These are phyloP conservation scores for Nothomitra cinnamomea DNA, from an alignment of 2,329 filamentous ascomycete genomes.

Conservation along the genomic window DNA sequence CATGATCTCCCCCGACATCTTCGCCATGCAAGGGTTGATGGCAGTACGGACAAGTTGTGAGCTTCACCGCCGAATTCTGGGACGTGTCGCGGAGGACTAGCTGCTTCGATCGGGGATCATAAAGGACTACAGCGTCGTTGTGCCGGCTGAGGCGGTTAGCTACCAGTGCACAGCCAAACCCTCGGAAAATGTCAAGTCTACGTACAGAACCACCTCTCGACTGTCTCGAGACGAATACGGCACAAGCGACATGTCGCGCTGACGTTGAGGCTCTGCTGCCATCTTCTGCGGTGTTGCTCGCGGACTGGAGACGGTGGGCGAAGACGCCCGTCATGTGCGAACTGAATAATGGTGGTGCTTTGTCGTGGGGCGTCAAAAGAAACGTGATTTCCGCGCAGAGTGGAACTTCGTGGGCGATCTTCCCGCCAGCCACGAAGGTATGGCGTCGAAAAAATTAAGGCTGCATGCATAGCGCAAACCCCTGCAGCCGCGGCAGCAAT, in stretches of 20 bases:
- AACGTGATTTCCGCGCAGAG: not conserved
- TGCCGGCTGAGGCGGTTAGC: slow-evolving; percentile 47
- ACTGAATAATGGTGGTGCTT: not conserved
- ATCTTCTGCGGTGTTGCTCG: not conserved
- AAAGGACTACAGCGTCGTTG: slow-evolving; percentile 80
- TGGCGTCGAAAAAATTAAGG: not conserved
- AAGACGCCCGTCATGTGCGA: slow-evolving; percentile 1
- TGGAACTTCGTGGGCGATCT: slow-evolving; percentile 1
- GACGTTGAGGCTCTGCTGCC: not conserved
- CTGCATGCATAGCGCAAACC: not conserved
- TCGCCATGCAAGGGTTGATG: slow-evolving; percentile 49
- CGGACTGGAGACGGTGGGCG: slow-evolving; percentile 1
- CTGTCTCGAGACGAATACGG: slow-evolving; percentile 7
- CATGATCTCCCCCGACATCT: slow-evolving; percentile 13
- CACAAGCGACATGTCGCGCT: slow-evolving; percentile 6
- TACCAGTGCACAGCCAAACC: not conserved
- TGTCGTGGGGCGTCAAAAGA: not conserved
- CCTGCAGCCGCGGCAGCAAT: not conserved
- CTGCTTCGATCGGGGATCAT: slow-evolving; percentile 68
- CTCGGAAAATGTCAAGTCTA: not conserved
- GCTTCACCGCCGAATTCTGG: slow-evolving; percentile 34
- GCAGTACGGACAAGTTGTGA: slow-evolving; percentile 74
- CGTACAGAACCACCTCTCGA: slow-evolving; percentile 6
- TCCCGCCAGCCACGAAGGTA: not conserved
- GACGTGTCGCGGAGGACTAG: slow-evolving; percentile 59